A percentile compares a stretch with the other conserved stretches of the same genome.
Conservation (phyloP, 257 asterid species). For the Solanum pinnatisectum region DNA sequence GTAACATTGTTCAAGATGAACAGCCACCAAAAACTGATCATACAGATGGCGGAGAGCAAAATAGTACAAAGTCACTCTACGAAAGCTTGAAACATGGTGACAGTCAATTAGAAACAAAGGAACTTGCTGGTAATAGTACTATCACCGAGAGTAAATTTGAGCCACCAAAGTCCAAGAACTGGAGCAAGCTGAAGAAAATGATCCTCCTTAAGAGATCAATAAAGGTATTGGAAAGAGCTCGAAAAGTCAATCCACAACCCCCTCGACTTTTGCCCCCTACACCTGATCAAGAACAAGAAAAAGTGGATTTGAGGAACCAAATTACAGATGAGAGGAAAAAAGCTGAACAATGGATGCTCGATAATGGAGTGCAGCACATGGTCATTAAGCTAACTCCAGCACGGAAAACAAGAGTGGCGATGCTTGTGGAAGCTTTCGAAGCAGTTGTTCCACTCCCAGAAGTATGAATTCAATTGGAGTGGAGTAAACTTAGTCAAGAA, state of each 20-base stretch:
- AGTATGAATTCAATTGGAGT: conserved; percentile 5
- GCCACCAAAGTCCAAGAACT: conserved; percentile 41
- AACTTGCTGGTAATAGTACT: not conserved
- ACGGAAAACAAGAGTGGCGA: conserved; percentile 66
- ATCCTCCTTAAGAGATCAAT: conserved; percentile 68
- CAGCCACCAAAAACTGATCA: conserved; percentile 17
- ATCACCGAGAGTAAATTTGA: conserved; percentile 1
- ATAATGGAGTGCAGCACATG: conserved; percentile 75
- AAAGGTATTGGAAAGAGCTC: conserved; percentile 61
- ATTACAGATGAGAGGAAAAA: conserved; percentile 67
- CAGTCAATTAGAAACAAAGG: not conserved
- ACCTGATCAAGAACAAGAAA: conserved; percentile 28
- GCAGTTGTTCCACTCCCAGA: conserved; percentile 93
- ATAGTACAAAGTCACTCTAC: not conserved
- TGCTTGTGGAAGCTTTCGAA: conserved; percentile 98
- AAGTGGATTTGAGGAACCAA: conserved; percentile 52
- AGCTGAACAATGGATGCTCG: conserved; percentile 97
- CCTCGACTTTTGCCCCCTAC: conserved; percentile 8
- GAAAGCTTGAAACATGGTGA: not conserved
- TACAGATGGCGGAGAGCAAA: not conserved
- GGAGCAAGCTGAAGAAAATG: conserved; percentile 75
- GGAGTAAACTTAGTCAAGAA: not conserved
- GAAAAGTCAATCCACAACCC: conserved; percentile 23
- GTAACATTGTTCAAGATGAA: conserved; percentile 22
- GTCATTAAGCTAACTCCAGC: conserved; percentile 68